Evolutionary conservation across 139 green algal species (phyloP), one percentile per base, ranked within the genome.

Genomic region (Desmodesmus armatus): DNA sequence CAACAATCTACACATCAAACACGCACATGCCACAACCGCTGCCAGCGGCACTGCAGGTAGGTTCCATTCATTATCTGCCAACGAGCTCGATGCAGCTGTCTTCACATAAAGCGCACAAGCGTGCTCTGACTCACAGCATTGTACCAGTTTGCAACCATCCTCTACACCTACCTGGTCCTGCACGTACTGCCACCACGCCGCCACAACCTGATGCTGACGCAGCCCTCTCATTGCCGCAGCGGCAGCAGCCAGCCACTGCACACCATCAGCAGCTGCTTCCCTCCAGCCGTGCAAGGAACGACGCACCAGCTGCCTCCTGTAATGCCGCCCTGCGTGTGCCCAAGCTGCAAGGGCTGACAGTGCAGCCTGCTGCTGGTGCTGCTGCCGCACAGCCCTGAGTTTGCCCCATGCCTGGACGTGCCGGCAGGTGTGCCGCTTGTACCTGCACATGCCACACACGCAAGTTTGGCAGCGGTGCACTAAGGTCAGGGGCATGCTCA

Each of bases 341-440:
- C 76, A 82, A 21, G 27, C n/a, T 19, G 3, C 3, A 0, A 71
- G 37, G 5, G 76, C 76, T 39, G 23, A 3, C 13, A 82, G 5
- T 25, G 37, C 76, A 3, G 27, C 13, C 5, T 72, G 37, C 76
- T 82, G 76, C 40, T 82, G 76, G 7, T 82, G 76, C 39, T 43
- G 11, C 25, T 82, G 76, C 17, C 37, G 25, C 76, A 82, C 37
- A 35, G 55, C 25, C 39, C 40, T 39, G 39, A 77, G 69, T 39
- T 77, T 77, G 53, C 76, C 76, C 5, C 40, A 72, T 3, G 76
- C 76, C 29, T 35, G 27, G 13, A 82, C 6, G n/a, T 71, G 55
- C 15, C 76, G 72, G 55, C 76, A 53, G 2, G 35, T 33, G 27
- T 55, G 53, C 5, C 76, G 76, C 55, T n/a, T 35, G 33, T 27